Conservation (phyloP, 2,329 filamentous ascomycete genomes). For the Ophiostoma sp. region DNA sequence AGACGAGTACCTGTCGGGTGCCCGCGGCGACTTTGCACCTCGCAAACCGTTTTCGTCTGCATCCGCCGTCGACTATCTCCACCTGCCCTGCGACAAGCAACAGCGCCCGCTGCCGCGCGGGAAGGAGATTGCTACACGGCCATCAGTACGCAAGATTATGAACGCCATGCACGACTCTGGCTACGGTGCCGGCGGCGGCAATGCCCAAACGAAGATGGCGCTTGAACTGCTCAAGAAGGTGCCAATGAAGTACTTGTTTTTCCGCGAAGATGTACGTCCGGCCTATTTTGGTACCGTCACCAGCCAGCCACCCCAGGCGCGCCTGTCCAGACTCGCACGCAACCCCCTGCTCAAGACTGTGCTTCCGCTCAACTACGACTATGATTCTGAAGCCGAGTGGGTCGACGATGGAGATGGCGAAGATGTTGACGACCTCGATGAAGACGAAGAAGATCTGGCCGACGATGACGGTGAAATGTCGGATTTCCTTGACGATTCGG, state of each 20-base stretch:
- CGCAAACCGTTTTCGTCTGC: conserved; percentile 35
- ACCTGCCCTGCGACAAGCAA: conserved; percentile 35
- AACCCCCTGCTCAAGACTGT: conserved; percentile 47
- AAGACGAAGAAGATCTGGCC: conserved; percentile 58
- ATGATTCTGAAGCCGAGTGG: conserved; percentile 84
- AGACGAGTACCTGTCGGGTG: conserved; percentile 47
- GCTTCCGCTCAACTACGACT: conserved; percentile 71
- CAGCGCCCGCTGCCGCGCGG: conserved; percentile 29
- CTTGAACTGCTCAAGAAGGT: conserved; percentile 46
- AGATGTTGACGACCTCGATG: conserved; percentile 62
- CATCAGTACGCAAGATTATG: conserved; percentile 58
- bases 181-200: conserved; percentile 32
- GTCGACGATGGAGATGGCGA: conserved; percentile 68
- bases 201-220: conserved; percentile 36
- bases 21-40: conserved; percentile 42
- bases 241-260: conserved; percentile 58
- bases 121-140: conserved; percentile 22
- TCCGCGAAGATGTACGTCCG: conserved; percentile 61
- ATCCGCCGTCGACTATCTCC: conserved; percentile 43
- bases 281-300: conserved; percentile 71
- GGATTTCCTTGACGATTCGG: conserved; percentile 82
- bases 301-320: conserved; percentile 48
- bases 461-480: conserved; percentile 83
- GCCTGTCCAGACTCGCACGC: conserved; percentile 48
- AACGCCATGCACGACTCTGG: conserved; percentile 34